These are phyloP conservation scores for Bromus sterilis DNA, from an alignment of 176 grass and related monocot species.

Conservation along the genomic window DNA sequence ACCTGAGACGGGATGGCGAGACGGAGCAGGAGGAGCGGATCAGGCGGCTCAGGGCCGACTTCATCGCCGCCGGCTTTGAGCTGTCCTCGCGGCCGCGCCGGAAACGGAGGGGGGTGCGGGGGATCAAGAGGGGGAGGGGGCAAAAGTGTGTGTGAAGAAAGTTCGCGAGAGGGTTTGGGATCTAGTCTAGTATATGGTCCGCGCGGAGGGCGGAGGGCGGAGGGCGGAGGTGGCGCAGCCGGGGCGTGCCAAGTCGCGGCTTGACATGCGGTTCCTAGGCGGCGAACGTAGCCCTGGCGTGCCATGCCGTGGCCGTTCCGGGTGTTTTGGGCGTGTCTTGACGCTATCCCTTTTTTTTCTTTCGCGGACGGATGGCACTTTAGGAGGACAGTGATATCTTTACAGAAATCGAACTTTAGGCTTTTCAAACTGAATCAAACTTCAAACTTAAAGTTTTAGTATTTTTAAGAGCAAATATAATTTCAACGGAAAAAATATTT, in stretches of 20 bases:
- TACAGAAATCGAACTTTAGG: too few species aligned
- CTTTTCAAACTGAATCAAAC: too few species aligned
- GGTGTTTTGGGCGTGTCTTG: background rate
- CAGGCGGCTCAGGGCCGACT: conserved; percentile 47
- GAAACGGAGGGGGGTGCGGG: background rate
- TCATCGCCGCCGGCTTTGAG: conserved; percentile 24
- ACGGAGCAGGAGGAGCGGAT: conserved; percentile 28
- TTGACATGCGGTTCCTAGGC: background rate
- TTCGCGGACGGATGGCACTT: too few species aligned
- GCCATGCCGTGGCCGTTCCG: background rate
- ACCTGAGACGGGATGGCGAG: conserved; percentile 37
- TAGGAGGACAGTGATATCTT: too few species aligned
- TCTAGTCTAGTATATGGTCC: background rate
- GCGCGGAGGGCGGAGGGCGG: background rate
- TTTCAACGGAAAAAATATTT: too few species aligned
- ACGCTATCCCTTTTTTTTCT: too few species aligned
- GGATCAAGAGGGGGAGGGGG: background rate
- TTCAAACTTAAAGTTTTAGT: too few species aligned
- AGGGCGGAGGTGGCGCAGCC: background rate
- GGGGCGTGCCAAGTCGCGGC: background rate
- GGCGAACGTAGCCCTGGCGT: background rate
- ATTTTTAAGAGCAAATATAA: too few species aligned
- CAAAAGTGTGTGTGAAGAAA: background rate
- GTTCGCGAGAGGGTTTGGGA: background rate
- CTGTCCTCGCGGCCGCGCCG: background rate